phyloP scores from a whole-genome alignment of 176 grass and related monocot genomes.

The Oryza australiensis region DNA sequence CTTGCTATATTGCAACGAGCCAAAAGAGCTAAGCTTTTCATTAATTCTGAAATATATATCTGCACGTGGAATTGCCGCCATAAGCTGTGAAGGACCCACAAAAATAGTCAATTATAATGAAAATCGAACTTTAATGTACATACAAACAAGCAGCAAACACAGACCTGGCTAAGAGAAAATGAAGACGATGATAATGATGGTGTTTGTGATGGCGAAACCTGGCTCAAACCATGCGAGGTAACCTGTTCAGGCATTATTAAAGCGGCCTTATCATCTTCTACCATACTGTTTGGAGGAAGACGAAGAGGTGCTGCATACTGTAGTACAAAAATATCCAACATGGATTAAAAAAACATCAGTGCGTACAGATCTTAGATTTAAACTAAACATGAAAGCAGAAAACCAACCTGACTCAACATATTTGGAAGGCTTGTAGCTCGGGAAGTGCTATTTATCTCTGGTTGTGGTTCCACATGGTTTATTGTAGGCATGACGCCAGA shows the following conservation, averaged over 20 bases:
- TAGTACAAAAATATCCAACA: slow-evolving; percentile 38
- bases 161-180: slow-evolving; percentile 92
- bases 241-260: slow-evolving; percentile 83
- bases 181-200: slow-evolving; percentile 60
- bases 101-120: slow-evolving; percentile 27
- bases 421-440: slow-evolving; percentile 62
- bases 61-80: slow-evolving; percentile 76
- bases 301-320: slow-evolving; percentile 76
- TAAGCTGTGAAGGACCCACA: slow-evolving; percentile 59
- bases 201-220: slow-evolving; percentile 64
- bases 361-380: neutral
- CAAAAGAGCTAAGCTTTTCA: slow-evolving; percentile 85
- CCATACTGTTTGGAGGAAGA: slow-evolving; percentile 64
- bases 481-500: slow-evolving; percentile 53
- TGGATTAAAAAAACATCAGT: slow-evolving; percentile 20
- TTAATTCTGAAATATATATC: slow-evolving; percentile 94
- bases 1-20: slow-evolving; percentile 81
- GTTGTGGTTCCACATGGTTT: slow-evolving; percentile 69
- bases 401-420: slow-evolving; percentile 68
- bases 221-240: slow-evolving; percentile 54
- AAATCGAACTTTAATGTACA: neutral
- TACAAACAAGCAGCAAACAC: slow-evolving; percentile 29
- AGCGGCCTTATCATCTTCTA: slow-evolving; percentile 90
- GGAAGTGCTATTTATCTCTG: slow-evolving; percentile 72
- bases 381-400: slow-evolving; percentile 10